These are phyloP conservation scores for Mycosphaerella sp. DNA, from an alignment of 2,329 filamentous ascomycete genomes.

Conservation along the genomic window DNA sequence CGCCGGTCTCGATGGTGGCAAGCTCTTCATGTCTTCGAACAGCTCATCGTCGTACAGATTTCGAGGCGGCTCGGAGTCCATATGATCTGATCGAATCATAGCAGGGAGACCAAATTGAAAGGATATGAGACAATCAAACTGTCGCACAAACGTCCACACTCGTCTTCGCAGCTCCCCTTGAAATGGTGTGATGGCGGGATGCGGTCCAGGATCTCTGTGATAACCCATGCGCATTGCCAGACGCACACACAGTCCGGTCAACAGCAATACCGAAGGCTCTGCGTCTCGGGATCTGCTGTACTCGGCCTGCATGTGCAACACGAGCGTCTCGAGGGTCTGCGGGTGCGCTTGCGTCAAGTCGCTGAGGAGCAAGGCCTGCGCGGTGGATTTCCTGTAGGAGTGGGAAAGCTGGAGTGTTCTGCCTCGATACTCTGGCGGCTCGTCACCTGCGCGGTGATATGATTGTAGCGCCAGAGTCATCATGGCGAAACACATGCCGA, in stretches of 20 bases:
- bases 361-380: constrained; percentile 68
- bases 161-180: constrained; percentile 64
- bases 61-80: constrained; percentile 65
- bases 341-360: constrained; percentile 71
- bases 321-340: constrained; percentile 70
- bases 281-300: constrained; percentile 67
- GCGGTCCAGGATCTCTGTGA: constrained; percentile 70
- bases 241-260: constrained; percentile 54
- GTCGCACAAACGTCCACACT: constrained; percentile 63
- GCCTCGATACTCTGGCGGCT: constrained; percentile 71
- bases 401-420: constrained; percentile 47
- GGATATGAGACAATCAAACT: constrained; percentile 70
- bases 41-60: constrained; percentile 81
- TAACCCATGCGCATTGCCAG: constrained; percentile 68
- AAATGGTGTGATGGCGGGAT: constrained; percentile 63
- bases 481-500: constrained; percentile 69
- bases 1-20: constrained; percentile 61
- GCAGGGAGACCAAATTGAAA: constrained; percentile 57
- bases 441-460: constrained; percentile 71
- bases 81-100: constrained; percentile 69
- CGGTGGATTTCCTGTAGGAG: constrained; percentile 62
- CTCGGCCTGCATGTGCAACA: constrained; percentile 70
- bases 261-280: constrained; percentile 59
- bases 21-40: constrained; percentile 57
- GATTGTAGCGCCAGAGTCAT: constrained; percentile 72